Conservation (phyloP, 805 yeast species). For the Metschnikowia kofuensis region DNA sequence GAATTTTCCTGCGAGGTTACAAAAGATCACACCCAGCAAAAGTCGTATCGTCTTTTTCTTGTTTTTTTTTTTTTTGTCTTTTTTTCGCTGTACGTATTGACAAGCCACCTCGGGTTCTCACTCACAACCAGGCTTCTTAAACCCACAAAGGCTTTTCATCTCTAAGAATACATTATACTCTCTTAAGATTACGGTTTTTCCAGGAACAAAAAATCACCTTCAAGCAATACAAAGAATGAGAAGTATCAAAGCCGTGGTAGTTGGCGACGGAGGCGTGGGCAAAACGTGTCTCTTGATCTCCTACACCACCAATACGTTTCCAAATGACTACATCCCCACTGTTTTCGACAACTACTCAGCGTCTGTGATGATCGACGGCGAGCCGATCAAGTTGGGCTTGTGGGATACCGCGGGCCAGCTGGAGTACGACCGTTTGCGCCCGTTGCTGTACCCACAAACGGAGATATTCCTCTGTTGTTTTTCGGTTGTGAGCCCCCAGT, state of each 20-base stretch:
- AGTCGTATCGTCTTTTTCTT: too few species aligned
- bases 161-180: too few species aligned
- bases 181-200: too few species aligned
- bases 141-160: too few species aligned
- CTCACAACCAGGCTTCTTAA: too few species aligned
- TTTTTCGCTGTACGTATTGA: too few species aligned
- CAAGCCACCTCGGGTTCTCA: too few species aligned
- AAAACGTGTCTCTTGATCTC: conserved; percentile 85
- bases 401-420: conserved; percentile 98
- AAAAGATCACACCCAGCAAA: too few species aligned
- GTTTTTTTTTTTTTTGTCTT: too few species aligned
- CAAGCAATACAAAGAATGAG: conserved; percentile 46
- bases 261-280: conserved; percentile 96
- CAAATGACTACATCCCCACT: conserved; percentile 91
- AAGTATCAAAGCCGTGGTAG: conserved; percentile 87
- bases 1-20: too few species aligned
- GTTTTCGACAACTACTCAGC: conserved; percentile 92
- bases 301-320: conserved; percentile 89
- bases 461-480: conserved; percentile 85
- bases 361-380: conserved; percentile 76
- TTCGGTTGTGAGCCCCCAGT: conserved; percentile 75
- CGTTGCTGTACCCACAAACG: conserved; percentile 88
- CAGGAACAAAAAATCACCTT: too few species aligned
- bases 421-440: conserved; percentile 86
- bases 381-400: conserved; percentile 77